Evolutionary conservation across 176 grass and related monocot species (phyloP).

Genomic region (Bothriochloa decipiens): DNA sequence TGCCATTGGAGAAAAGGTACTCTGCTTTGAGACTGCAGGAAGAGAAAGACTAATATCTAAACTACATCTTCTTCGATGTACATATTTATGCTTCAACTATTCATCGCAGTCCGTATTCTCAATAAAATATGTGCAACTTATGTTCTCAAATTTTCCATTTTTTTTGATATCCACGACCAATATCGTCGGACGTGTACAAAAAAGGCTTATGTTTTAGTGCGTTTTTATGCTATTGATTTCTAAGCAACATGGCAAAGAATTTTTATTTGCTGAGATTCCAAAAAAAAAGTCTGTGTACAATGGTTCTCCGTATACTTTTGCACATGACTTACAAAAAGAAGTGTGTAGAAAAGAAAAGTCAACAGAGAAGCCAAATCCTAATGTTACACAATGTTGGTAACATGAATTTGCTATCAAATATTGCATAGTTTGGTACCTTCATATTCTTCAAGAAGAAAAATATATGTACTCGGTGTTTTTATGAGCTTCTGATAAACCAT

Average conservation of each 20-base stretch:
- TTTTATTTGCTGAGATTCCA: neutral
- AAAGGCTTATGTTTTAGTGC: neutral
- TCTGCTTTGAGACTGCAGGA: neutral
- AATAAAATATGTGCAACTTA: neutral
- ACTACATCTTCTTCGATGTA: neutral
- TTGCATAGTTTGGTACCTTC: constrained; percentile 10
- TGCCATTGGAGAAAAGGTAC: constrained; percentile 60
- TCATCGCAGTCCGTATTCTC: neutral
- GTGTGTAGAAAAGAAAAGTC: neutral
- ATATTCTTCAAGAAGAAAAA: neutral
- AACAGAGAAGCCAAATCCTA: neutral
- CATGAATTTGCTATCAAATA: neutral
- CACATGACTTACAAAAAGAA: neutral
- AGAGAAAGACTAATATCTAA: neutral
- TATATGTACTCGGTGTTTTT: neutral
- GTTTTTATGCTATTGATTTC: neutral
- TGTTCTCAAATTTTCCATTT: neutral
- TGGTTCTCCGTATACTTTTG: neutral
- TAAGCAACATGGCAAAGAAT: neutral
- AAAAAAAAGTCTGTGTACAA: neutral
- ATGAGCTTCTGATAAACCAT: neutral
- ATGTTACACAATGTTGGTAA: constrained; percentile 9
- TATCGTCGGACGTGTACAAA: neutral
- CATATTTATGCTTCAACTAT: neutral
- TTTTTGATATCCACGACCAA: neutral